Base-by-base conservation (phyloP, 2,329 filamentous ascomycete genomes). In the Thelonectria blattea region DNA sequence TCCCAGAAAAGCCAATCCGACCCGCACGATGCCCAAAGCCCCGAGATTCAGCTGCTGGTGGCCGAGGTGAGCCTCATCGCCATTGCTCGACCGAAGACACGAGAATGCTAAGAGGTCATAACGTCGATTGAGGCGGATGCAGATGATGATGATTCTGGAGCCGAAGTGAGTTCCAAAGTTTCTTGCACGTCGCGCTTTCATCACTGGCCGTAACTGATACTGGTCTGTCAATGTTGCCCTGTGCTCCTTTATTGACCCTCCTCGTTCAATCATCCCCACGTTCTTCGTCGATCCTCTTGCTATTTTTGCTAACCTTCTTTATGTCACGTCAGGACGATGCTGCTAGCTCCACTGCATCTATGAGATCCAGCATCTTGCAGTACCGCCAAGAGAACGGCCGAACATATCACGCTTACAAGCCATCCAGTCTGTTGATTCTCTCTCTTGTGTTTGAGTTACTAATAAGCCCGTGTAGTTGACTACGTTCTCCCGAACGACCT, bases 321-420 rank as follows among this genome's bases (percentile, higher is more conserved):
- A 9, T 41, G 18, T 27, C 9, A 45, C 43, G 22, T 14, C 14
- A 72, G 68, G 70, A 70, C 6, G 69, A 71, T 27, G 62, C 55
- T n/a, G 64, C 63, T 11, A 70, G 68, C 37, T 73, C 73, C 45
- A 74, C 73, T 0, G 67, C 65, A 0, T 76, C 74, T 3, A 65
- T 76, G n/a, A 64, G 67, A 15, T 75, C 75, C 1, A 79, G 75
- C 56, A 76, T 80, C 43, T 59, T 72, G 39, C 63, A 71, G 6
- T 76, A 75, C 63, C 73, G 76, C 5, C 67, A 72, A 10, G 76
- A 79, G 52, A 75, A 78, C 59, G 76, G 76, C 2, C 66, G 77
- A 15, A 78, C 75, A 0, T 79, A 78, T 41, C 74, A 79, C 52
- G 67, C 75, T 7, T 77, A 66, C 48, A 68, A 65, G 27, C 69